Evolutionary conservation across 345 rosid genomes (phyloP), one percentile per base, ranked within the genome.

Genomic region (Citrus hindsii): DNA sequence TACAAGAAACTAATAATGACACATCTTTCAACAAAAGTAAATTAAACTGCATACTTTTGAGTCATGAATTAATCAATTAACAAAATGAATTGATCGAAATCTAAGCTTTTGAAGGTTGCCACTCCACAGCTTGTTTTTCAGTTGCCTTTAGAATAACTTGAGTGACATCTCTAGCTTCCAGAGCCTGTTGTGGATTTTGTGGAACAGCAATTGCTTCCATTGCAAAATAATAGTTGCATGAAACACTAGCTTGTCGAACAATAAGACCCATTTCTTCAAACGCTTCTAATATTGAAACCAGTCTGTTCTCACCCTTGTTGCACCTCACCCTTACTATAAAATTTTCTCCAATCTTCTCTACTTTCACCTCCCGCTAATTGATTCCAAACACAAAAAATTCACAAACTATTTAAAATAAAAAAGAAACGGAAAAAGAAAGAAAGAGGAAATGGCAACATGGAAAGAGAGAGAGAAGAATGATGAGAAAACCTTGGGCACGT

Each of bases 201-300:
- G 91, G 85, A 64, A 74, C 86, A 67, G 82, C 90, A 85, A 84
- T 83, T 79, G 97, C 96, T 79, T 94, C 98, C 92, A 94, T 88
- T 73, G 75, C 18, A 73, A 92, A 94, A 22, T 56, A 65, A 48
- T 68, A 76, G 67, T 76, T 79, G 84, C 91, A 83, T 19, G 93
- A 85, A 74, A 81, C 91, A 71, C 78, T 89, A 62, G 97, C 94
- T 67, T 89, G 90, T 79, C 79, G 38, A 25, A 91, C 91, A 67
- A 69, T 74, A 59, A 94, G 85, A 22, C 90, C 88, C 90, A 92
- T 85, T 75, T 89, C 85, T 64, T 92, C 97, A 77, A 92, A 88
- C n/a, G 82, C 90, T 79, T 90, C 94, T 63, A 94, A 76, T 73
- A 91, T 79, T 30, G 88, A 81, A 59, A 88, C 92, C 67, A 92